Evolutionary conservation across 176 grass and related monocot genomes (phyloP).

Genomic region (Rhynchospora breviuscula): DNA sequence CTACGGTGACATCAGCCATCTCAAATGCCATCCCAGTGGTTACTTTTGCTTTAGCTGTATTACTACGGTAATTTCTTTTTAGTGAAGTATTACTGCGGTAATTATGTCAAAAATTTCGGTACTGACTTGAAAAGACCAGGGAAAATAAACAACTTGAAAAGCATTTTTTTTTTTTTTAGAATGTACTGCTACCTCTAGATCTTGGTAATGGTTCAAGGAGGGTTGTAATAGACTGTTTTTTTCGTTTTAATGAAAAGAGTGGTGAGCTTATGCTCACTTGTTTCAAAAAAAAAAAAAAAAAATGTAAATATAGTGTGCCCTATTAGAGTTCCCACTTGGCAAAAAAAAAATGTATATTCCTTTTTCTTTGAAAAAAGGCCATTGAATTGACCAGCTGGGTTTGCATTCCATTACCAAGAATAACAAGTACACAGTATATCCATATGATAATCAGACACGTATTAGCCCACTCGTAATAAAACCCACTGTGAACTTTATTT

Average conservation of each 20-base stretch:
- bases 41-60: constrained; percentile 25
- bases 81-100: not conserved
- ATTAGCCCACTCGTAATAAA: not conserved
- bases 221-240: too few relatives aligned
- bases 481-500: not conserved
- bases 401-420: not conserved
- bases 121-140: not conserved
- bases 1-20: constrained; percentile 7
- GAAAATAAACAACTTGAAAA: too few relatives aligned
- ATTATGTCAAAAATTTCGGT: not conserved
- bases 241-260: too few relatives aligned
- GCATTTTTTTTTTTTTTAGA: too few relatives aligned
- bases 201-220: too few relatives aligned
- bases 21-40: constrained; percentile 19
- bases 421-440: not conserved
- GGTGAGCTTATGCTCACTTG: too few relatives aligned
- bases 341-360: too few relatives aligned
- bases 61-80: constrained; percentile 23
- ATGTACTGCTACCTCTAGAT: too few relatives aligned
- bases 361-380: not conserved
- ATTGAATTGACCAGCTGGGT: not conserved
- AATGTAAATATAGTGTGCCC: not conserved
- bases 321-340: not conserved
- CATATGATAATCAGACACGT: not conserved
- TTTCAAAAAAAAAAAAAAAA: too few relatives aligned